phyloP scores from a whole-genome alignment of 768 basidiomycete species.

The Daedaleopsis nitida region DNA sequence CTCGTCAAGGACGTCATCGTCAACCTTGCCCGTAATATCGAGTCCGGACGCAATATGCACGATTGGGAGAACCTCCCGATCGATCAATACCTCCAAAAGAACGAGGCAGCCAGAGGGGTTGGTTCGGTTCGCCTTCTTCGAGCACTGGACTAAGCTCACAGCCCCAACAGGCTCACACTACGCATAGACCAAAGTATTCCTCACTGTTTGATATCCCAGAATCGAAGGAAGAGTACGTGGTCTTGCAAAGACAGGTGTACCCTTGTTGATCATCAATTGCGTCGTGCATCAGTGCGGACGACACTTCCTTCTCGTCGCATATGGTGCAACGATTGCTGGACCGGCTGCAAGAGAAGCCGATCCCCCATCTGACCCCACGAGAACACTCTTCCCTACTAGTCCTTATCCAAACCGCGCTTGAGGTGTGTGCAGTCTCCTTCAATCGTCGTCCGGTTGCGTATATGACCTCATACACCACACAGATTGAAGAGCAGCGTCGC shows the following conservation, averaged over 20 bases:
- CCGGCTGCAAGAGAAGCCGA: conserved; percentile 58
- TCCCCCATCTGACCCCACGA: conserved; percentile 73
- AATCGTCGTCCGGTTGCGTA: neutral
- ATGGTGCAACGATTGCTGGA: conserved; percentile 64
- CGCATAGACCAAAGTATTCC: conserved; percentile 44
- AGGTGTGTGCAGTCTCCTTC: conserved; percentile 48
- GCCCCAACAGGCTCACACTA: neutral
- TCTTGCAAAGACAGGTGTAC: neutral
- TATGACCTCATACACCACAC: neutral
- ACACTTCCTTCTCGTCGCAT: conserved; percentile 59
- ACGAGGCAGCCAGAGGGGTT: conserved; percentile 21
- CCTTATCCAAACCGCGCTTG: conserved; percentile 83
- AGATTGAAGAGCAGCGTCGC: conserved; percentile 77
- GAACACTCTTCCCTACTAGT: conserved; percentile 85
- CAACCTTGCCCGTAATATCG: conserved; percentile 55
- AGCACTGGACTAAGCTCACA: neutral
- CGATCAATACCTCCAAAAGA: conserved; percentile 53
- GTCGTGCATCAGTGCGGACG: conserved; percentile 43
- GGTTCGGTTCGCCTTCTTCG: conserved; percentile 1
- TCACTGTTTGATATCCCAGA: conserved; percentile 54
- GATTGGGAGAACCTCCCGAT: conserved; percentile 56
- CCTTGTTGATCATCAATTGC: conserved; percentile 5
- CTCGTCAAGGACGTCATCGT: conserved; percentile 82
- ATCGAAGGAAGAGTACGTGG: conserved; percentile 47
- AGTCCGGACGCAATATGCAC: conserved; percentile 31